Percentiles rank a stretch among this genome's conserved stretches.
phyloP scores from a whole-genome alignment of 169 alveolate species.

The Toxoplasma gondii region DNA sequence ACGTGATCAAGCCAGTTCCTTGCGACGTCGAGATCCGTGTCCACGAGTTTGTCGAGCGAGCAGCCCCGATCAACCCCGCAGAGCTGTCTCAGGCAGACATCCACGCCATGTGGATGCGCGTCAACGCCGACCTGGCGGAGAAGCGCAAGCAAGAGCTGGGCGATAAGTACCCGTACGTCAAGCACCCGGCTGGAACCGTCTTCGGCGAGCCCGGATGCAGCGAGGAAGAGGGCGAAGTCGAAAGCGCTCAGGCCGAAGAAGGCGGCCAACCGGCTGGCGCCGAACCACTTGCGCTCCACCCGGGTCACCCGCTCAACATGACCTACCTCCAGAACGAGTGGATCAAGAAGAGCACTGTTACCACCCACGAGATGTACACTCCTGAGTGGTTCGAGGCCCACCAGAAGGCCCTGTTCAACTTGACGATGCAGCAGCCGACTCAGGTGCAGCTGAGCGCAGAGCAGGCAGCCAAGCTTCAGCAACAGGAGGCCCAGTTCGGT shows the following conservation, averaged over 20 bases:
- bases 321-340: constrained; percentile 79
- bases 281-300: constrained; percentile 79
- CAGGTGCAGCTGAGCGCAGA: constrained; percentile 79
- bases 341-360: constrained; percentile 76
- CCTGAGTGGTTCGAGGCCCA: constrained; percentile 80
- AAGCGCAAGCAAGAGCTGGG: constrained; percentile 71
- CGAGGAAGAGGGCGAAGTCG: constrained; percentile 60
- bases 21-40: constrained; percentile 83
- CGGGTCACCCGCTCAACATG: constrained; percentile 82
- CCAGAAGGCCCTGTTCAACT: constrained; percentile 76
- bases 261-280: constrained; percentile 62
- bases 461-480: constrained; percentile 74
- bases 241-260: constrained; percentile 43
- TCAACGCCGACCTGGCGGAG: constrained; percentile 82
- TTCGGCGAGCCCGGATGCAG: constrained; percentile 71
- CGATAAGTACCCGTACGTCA: constrained; percentile 68
- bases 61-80: constrained; percentile 84
- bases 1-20: constrained; percentile 84
- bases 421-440: constrained; percentile 77
- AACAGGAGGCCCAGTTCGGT: constrained; percentile 63
- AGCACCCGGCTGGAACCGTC: constrained; percentile 69
- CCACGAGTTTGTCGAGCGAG: constrained; percentile 81
- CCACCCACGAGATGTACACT: constrained; percentile 81
- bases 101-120: constrained; percentile 90
- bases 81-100: constrained; percentile 87